Base-by-base conservation (phyloP, 2,329 filamentous ascomycete genomes). In the Stenocarpella maydis region DNA sequence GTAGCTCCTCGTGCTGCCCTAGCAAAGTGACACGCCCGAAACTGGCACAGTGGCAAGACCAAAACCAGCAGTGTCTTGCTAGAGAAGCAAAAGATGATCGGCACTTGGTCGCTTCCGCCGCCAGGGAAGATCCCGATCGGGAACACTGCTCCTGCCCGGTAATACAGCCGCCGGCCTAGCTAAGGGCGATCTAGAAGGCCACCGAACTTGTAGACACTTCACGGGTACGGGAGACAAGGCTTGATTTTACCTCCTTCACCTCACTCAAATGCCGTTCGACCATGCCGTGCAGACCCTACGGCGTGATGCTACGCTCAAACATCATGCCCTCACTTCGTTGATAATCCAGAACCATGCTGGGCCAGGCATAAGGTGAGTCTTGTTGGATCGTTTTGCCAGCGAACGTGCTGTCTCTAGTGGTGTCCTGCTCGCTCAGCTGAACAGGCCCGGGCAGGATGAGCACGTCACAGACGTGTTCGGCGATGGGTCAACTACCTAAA, bases 121-220 rank as follows among this genome's bases (percentile, higher is more conserved):
- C 26, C 55, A 61, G 55, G 55, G 55, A 34, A 61, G 26, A 61
- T 34, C 55, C 55, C 55, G 55, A 61, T 61, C 55, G 47, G 55
- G 55, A n/a, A 34, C 19, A 4, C 26, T 61, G 26, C 45, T 41
- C 34, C 41, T 34, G 55, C 9, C 28, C 39, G 15, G 54, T 21
- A n/a, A 15, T 28, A 14, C 41, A 21, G 52, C n/a, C 10, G 31
- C 52, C 17, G 26, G 41, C 14, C 55, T 61, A 47, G 28, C 55
- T 61, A 61, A 43, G 26, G 15, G 39, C 24, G 55, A 61, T 47
- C 39, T 47, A 47, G 55, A 61, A 31, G 55, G 45, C 47, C 55
- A 61, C 47, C 41, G 47, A 61, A 61, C 41, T 41, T 47, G 55
- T 19, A 14, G 21, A 34, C 47, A 41, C 55, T 61, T 61, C 55